phyloP scores from a whole-genome alignment of 805 yeast genomes.

The Ogataea nakhonphanomensis region DNA sequence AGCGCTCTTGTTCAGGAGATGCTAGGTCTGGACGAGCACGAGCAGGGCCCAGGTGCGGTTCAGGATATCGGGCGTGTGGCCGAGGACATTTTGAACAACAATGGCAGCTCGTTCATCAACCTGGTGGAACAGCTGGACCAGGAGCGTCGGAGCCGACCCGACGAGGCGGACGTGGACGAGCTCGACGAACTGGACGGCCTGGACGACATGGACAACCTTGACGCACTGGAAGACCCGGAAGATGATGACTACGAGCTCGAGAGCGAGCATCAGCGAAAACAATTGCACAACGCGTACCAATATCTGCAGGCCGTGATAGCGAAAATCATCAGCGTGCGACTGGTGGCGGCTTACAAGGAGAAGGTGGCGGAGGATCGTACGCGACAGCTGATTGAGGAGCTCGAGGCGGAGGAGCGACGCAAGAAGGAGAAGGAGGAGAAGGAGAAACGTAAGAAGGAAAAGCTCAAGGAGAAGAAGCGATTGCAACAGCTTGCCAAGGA shows the following conservation, averaged over 20 bases:
- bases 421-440: conserved; percentile 65
- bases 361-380: conserved; percentile 75
- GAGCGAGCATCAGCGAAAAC: conserved; percentile 43
- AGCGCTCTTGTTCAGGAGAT: conserved; percentile 25
- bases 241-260: conserved; percentile 23
- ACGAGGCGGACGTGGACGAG: conserved; percentile 16
- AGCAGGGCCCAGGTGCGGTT: conserved; percentile 1
- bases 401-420: conserved; percentile 65
- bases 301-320: conserved; percentile 79
- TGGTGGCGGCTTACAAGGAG: conserved; percentile 74
- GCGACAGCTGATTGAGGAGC: conserved; percentile 57
- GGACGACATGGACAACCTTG: conserved; percentile 16
- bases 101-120: conserved; percentile 73
- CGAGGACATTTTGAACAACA: conserved; percentile 72
- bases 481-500: conserved; percentile 59
- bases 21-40: conserved; percentile 19
- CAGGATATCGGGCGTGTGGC: conserved; percentile 49
- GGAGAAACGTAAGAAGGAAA: conserved; percentile 62
- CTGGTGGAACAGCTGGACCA: conserved; percentile 76
- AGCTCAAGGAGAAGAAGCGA: conserved; percentile 66
- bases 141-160: conserved; percentile 38
- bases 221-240: conserved; percentile 19
- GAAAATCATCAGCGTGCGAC: conserved; percentile 67
- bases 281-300: conserved; percentile 75
- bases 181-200: conserved; percentile 25